Evolutionary conservation across 179 eudicot genomes (phyloP).

Genomic region (Monotropa hypopitys): DNA sequence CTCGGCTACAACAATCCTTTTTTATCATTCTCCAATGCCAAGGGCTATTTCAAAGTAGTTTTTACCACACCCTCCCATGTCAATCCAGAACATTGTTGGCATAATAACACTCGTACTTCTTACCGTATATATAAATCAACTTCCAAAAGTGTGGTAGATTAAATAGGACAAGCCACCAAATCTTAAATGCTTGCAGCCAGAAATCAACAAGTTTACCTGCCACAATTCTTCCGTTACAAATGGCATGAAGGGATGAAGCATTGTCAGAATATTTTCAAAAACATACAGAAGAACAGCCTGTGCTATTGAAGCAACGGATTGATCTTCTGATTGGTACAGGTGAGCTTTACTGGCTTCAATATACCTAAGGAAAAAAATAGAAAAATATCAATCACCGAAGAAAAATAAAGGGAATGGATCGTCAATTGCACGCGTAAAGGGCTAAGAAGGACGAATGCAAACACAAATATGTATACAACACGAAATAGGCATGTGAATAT

Average conservation of each 20-base stretch:
- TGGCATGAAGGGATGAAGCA: constrained; percentile 98
- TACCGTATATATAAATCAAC: background rate
- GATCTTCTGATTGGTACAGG: constrained; percentile 54
- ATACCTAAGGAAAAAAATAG: constrained; percentile 43
- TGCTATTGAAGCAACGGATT: constrained; percentile 34
- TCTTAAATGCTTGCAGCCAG: background rate
- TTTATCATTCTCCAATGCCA: background rate
- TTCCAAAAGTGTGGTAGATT: background rate
- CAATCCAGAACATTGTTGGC: background rate
- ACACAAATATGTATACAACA: background rate
- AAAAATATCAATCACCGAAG: background rate
- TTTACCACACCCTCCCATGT: background rate
- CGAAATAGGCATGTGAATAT: background rate
- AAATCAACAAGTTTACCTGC: constrained; percentile 55
- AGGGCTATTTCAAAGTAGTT: background rate
- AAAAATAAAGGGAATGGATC: background rate
- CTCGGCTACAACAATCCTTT: background rate
- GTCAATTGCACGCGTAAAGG: background rate
- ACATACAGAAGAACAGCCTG: constrained; percentile 83
- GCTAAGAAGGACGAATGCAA: background rate
- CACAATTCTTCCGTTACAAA: constrained; percentile 95
- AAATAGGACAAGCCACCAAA: background rate
- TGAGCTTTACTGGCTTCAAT: constrained; percentile 98
- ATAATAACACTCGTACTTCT: background rate
- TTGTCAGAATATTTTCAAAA: constrained; percentile 63